phyloP scores from a whole-genome alignment of 306 rosid genomes.

The Cucurbita ficifolia region DNA sequence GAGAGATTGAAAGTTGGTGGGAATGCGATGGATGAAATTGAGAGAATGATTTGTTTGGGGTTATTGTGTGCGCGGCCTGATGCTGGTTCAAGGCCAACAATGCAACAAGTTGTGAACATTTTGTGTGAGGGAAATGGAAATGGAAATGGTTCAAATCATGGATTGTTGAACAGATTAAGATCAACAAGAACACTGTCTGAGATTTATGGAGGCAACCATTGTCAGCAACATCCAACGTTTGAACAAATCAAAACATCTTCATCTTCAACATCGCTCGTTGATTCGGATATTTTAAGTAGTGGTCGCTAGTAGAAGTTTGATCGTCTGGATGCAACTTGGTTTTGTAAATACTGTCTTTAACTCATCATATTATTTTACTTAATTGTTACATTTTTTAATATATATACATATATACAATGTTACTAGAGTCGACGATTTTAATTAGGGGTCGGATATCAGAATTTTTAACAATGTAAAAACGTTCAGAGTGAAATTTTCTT shows the following conservation, averaged over 20 bases:
- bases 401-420: too few species aligned
- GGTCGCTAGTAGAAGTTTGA: conserved; percentile 13
- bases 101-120: conserved; percentile 42
- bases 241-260: conserved; percentile 21
- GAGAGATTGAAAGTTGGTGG: conserved; percentile 27
- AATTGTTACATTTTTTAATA: too few species aligned
- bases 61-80: conserved; percentile 39
- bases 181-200: conserved; percentile 11
- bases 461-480: too few species aligned
- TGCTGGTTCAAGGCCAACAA: conserved; percentile 35
- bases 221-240: conserved; percentile 26
- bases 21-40: conserved; percentile 26
- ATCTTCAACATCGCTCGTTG: conserved; percentile 14
- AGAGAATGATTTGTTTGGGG: conserved; percentile 42
- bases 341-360: background rate
- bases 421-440: too few species aligned
- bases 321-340: background rate
- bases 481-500: too few species aligned
- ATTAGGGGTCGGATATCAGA: too few species aligned
- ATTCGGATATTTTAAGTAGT: background rate
- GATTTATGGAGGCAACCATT: conserved; percentile 12
- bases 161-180: conserved; percentile 21
- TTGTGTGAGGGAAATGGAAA: conserved; percentile 16
- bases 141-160: conserved; percentile 11
- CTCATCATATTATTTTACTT: too few species aligned